Base-by-base conservation (phyloP, 202 grass and related monocot species). In the Panicum virgatum region DNA sequence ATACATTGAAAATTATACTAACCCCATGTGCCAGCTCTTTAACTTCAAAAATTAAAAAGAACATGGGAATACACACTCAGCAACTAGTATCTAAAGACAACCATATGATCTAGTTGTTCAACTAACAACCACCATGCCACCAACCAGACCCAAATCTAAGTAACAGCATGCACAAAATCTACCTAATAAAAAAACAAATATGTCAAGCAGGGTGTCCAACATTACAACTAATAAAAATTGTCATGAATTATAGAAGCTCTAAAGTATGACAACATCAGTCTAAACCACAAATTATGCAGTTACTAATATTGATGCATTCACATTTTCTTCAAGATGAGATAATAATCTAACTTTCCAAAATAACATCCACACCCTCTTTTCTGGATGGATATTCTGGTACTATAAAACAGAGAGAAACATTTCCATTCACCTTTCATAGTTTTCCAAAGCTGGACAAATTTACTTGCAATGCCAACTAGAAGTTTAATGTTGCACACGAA, bases 61-160 rank as follows among this genome's bases (percentile, higher is more conserved):
- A 23, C 38, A 84, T 59, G 80, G n/a, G 44, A 87, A 75, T 70
- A 80, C 66, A 65, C 20, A 84, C 13, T 22, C 75, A 29, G 57
- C 70, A 71, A 84, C 76, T 80, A 58, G 70, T 66, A 84, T 76
- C 76, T 84, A 71, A 36, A 66, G 80, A 80, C 39, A 87, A 59
- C 75, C 62, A 90, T 71, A 80, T 76, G 38, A 56, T 76, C 54
- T 87, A 77, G 88, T 65, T 80, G 80, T 65, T 77, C 88, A 87
- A 84, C 84, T 71, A 87, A 66, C 84, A 90, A 75, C 84, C 45
- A 90, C 80, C 29, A 80, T 51, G 78, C 79, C 39, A 83, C 75
- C 88, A 77, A 76, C 88, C 77, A 84, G 72, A 90, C 32, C 18
- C n/a, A 87, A 65, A 87, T 65, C 30, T 29, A 66, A 85, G 62